phyloP scores from a whole-genome alignment of 345 rosid genomes.

The Eucalyptus fibrosa region DNA sequence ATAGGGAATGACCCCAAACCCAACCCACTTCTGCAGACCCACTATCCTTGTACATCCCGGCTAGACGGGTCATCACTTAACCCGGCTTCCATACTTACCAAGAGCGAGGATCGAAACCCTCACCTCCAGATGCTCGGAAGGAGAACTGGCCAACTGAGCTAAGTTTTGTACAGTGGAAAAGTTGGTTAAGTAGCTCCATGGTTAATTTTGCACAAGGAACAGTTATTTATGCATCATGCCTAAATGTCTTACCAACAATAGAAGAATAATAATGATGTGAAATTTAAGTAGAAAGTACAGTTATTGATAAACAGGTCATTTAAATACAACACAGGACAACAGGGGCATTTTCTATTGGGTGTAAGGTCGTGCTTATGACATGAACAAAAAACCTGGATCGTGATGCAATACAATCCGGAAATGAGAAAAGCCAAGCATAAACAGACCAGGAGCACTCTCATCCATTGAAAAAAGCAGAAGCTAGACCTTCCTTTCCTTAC shows the following conservation, averaged over 20 bases:
- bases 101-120: not conserved
- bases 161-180: not conserved
- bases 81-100: not conserved
- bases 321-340: not conserved
- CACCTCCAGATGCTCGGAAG: not conserved
- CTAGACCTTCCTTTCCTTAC: not conserved
- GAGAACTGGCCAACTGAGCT: not conserved
- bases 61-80: not conserved
- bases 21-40: not conserved
- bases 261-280: not conserved
- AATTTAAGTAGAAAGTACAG: not conserved
- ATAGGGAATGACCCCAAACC: not conserved
- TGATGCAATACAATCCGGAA: not conserved
- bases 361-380: not conserved
- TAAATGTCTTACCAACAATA: not conserved
- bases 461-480: not conserved
- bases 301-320: not conserved
- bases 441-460: not conserved
- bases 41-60: not conserved
- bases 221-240: not conserved
- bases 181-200: not conserved
- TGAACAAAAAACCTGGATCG: not conserved
- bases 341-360: not conserved
- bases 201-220: not conserved
- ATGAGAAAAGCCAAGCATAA: not conserved